Evolutionary conservation across 192 early-diverging fungal species (phyloP), one percentile per base, ranked within the genome.

Genomic region (Entomortierella beljakovae): DNA sequence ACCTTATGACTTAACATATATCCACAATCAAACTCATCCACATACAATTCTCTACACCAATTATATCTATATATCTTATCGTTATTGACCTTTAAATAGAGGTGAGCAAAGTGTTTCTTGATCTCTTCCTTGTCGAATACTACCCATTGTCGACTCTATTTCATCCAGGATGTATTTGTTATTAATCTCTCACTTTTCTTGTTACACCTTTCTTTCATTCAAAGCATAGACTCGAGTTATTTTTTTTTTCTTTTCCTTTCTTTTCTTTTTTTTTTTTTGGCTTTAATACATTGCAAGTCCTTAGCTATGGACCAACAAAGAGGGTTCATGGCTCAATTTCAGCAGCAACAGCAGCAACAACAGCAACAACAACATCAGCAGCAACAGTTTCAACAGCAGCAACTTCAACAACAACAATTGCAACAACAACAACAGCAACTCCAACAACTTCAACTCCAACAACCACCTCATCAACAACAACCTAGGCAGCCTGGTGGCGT

Each of bases 351-450:
- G 23, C 42, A 46, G 23, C 60, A 62, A 13, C 37, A 46, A 46
- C 43, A 46, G 20, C 63, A 64, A 48, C 65, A 68, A 37, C 65
- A 57, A 11, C 68, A 70, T 42, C 37, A 34, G 25, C 46, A 37
- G 23, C 59, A 53, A 35, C 51, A 29, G 7, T 50, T 57, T 42
- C 59, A 57, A 25, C 61, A 63, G n/a, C 68, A 55, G 10, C 52
- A 46, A 31, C 69, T 57, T 11, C 46, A 57, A 29, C 54, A 50
- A 37, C 69, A 63, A 28, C 61, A 57, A 15, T 43, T 49, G 25
- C 69, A 71, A 31, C 74, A 77, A 43, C 65, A 46, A 10, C 74
- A 64, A 34, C 65, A 68, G 48, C 74, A 77, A n/a, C 60, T 50
- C 10, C 74, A 77, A 28, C 57, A 55, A 16, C 74, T 50, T 2